Evolutionary conservation across 2,329 filamentous ascomycete genomes (phyloP).

Genomic region (Teratosphaeria pseudoeucalypti): DNA sequence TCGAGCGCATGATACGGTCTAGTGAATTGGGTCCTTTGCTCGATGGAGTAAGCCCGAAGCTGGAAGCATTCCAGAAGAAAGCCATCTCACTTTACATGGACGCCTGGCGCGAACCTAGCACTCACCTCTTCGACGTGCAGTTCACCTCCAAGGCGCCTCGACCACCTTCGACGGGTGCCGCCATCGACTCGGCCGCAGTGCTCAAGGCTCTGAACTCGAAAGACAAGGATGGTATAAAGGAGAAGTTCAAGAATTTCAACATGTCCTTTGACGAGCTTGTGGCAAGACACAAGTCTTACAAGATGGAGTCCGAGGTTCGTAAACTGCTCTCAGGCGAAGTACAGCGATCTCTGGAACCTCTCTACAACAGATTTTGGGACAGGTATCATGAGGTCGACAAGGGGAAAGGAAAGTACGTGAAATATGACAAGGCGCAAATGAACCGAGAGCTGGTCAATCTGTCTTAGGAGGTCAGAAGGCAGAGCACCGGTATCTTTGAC

Average conservation of each 20-base stretch:
- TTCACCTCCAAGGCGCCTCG: slow-evolving; percentile 70
- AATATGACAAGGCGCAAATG: slow-evolving; percentile 83
- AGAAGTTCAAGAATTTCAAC: slow-evolving; percentile 92
- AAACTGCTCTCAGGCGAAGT: slow-evolving; percentile 72
- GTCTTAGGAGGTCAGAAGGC: slow-evolving; percentile 7
- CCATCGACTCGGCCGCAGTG: slow-evolving; percentile 67
- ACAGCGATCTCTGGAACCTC: slow-evolving; percentile 80
- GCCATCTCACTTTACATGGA: slow-evolving; percentile 73
- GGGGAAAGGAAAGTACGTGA: slow-evolving; percentile 95
- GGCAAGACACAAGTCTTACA: slow-evolving; percentile 66
- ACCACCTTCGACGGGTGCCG: slow-evolving; percentile 57
- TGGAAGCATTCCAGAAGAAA: slow-evolving; percentile 77
- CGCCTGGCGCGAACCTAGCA: slow-evolving; percentile 77
- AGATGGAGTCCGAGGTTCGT: slow-evolving; percentile 85
- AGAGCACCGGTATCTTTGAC: slow-evolving; percentile 3
- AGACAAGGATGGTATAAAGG: slow-evolving; percentile 92
- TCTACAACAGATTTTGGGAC: slow-evolving; percentile 94
- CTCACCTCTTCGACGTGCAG: slow-evolving; percentile 78
- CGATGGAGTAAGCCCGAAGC: slow-evolving; percentile 40
- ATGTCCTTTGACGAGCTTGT: slow-evolving; percentile 81
- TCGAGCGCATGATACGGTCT: slow-evolving; percentile 73
- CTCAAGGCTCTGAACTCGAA: slow-evolving; percentile 76
- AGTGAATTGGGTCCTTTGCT: slow-evolving; percentile 71
- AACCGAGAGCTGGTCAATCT: slow-evolving; percentile 43
- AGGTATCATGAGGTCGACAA: slow-evolving; percentile 96